Base-by-base conservation (phyloP, 371 early-diverging fungal species). In the Choanephora cucurbitarum region DNA sequence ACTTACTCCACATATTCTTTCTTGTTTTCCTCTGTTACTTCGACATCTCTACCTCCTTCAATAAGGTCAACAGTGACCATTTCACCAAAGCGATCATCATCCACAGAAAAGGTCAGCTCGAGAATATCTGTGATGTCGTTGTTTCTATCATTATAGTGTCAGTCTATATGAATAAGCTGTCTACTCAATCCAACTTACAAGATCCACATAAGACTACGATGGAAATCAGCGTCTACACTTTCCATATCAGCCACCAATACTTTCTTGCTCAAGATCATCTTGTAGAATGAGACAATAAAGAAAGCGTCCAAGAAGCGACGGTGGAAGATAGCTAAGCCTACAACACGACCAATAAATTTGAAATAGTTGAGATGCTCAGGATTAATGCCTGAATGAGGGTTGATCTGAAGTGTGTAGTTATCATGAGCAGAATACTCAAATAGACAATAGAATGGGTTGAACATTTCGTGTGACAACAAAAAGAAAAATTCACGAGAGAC, bases 301-400 rank as follows among this genome's bases (percentile, higher is more conserved):
- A 94, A 97, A 11, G 96, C 93, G 64, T 98, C 98, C 56, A 99
- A 77, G 80, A 94, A 93, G 42, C 95, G 89, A 50, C 95, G 91
- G 73, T 99, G 97, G 86, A 96, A 96, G 49, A 98, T 94, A 21
- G 96, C 93, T 62, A 96, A 81, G 23, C 98, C 99, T 42, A 98
- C 89, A 3, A 96, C 91, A 48, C 99, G 90, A 15, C 99, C 99
- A 63, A 98, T 95, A 68, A 99, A 99, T 70, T 88, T 90, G 81
- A 98, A 99, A 80, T 96, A 98, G 70, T 94, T 91, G 53, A 99
- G 79, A 73, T 99, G 99, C 70, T 99, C 98, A 18, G 99, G 96
- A 74, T 98, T 98, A 60, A 98, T 88, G 49, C 88, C 87, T 28
- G 96, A 95, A 69, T 95, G 89, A 42, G 96, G 95, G 75, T 94